These are phyloP conservation scores for Capsicum chinense DNA, from an alignment of 257 asterid genomes.

Conservation along the genomic window DNA sequence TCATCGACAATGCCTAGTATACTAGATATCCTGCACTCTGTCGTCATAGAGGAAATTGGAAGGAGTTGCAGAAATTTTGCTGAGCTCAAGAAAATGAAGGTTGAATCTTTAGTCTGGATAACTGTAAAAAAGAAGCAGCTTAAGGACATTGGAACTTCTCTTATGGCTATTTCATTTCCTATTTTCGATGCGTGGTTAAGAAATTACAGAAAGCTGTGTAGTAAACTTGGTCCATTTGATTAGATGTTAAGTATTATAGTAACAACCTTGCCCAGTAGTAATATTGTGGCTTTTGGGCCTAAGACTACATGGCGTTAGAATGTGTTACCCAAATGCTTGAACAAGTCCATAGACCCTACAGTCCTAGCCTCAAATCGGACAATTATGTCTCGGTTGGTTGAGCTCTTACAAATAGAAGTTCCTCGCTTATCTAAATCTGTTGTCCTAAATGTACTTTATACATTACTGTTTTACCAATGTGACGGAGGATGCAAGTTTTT, in stretches of 20 bases:
- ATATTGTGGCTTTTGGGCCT: neutral
- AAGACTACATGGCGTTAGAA: neutral
- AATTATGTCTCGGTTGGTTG: neutral
- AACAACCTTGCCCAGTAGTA: neutral
- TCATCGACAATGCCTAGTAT: too few relatives aligned
- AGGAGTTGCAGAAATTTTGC: too few relatives aligned
- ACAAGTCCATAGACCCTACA: neutral
- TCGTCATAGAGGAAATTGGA: too few relatives aligned
- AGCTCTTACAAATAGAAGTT: neutral
- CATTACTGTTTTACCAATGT: conserved; percentile 57
- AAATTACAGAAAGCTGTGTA: neutral
- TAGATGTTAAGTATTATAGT: neutral
- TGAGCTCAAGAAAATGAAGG: too few relatives aligned
- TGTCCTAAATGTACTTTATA: neutral
- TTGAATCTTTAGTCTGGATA: too few relatives aligned
- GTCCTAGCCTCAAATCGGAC: neutral
- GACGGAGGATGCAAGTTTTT: conserved; percentile 24
- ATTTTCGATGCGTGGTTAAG: neutral
- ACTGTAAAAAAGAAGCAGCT: too few relatives aligned
- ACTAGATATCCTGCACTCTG: too few relatives aligned
- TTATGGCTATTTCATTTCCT: conserved; percentile 6
- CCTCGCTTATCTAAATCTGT: neutral
- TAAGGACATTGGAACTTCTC: neutral
- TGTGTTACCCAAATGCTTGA: neutral
- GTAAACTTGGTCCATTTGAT: conserved; percentile 2